phyloP scores from a whole-genome alignment of 192 early-diverging fungal species.

The Haplosporangium gracile region DNA sequence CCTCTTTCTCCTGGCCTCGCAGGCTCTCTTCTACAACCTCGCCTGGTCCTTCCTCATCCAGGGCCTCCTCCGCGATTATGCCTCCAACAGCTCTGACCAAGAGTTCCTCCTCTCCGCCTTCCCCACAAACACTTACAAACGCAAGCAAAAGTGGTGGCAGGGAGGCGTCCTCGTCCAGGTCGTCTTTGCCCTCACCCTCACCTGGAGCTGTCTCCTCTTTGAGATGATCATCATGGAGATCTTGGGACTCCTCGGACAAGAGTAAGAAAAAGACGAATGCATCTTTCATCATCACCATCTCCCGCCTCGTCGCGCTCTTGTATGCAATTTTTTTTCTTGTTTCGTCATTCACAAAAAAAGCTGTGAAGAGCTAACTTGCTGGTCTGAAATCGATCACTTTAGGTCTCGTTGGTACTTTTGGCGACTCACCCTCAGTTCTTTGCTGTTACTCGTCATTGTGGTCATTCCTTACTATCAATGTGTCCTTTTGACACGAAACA shows the following conservation, averaged over 20 bases:
- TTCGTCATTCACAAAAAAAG: background rate
- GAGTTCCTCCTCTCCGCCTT: constrained; percentile 49
- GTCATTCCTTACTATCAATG: constrained; percentile 85
- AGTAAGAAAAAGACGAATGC: constrained; percentile 34
- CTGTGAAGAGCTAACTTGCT: background rate
- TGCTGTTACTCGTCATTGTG: constrained; percentile 77
- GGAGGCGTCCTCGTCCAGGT: constrained; percentile 74
- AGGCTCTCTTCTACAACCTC: constrained; percentile 76
- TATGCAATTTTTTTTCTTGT: background rate
- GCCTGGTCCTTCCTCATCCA: constrained; percentile 79
- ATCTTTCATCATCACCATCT: background rate
- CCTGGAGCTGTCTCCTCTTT: constrained; percentile 83
- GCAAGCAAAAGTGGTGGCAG: constrained; percentile 60
- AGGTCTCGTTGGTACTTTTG: constrained; percentile 83
- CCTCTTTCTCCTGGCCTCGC: constrained; percentile 70
- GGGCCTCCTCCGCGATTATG: constrained; percentile 78
- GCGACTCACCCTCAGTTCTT: constrained; percentile 75
- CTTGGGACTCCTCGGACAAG: constrained; percentile 72
- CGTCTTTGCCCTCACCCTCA: constrained; percentile 83
- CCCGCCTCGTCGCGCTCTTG: background rate
- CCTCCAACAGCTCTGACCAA: constrained; percentile 60
- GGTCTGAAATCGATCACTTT: background rate
- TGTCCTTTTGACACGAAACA: constrained; percentile 67
- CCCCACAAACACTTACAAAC: constrained; percentile 47
- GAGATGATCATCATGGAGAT: constrained; percentile 90